Evolutionary conservation across 2,329 filamentous ascomycete genomes (phyloP).

Genomic region (Aspergillus chevalieri): DNA sequence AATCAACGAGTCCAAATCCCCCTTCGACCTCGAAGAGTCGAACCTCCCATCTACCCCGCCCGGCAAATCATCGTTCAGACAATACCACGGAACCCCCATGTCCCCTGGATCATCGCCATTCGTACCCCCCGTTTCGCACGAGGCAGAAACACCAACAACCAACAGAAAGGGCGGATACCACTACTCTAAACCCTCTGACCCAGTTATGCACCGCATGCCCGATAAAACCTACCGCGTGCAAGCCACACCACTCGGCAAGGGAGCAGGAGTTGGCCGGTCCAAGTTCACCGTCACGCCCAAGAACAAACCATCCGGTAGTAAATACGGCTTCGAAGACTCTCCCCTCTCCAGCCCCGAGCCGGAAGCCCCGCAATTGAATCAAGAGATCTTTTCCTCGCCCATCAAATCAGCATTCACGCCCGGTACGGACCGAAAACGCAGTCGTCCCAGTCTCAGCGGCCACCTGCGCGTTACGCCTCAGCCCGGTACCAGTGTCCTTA

Average conservation of each 20-base stretch:
- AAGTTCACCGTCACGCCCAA: conserved; percentile 31
- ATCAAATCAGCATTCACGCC: conserved; percentile 39
- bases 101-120: conserved; percentile 49
- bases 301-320: conserved; percentile 13
- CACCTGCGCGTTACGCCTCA: conserved; percentile 49
- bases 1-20: conserved; percentile 45
- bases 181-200: conserved; percentile 51
- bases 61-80: conserved; percentile 21
- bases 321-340: conserved; percentile 37
- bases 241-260: conserved; percentile 72
- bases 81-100: conserved; percentile 47
- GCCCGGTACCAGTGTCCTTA: conserved; percentile 80
- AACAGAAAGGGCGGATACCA: conserved; percentile 19
- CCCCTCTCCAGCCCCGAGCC: conserved; percentile 70
- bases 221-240: conserved; percentile 94
- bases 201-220: conserved; percentile 80
- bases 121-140: conserved; percentile 46
- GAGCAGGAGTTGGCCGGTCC: conserved; percentile 23
- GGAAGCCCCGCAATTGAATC: conserved; percentile 72
- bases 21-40: conserved; percentile 30
- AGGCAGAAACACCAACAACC: conserved; percentile 34
- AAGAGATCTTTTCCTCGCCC: conserved; percentile 79
- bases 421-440: conserved; percentile 39
- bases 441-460: conserved; percentile 15
- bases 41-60: conserved; percentile 32